Evolutionary conservation across 306 rosid genomes (phyloP).

Genomic region (Sesbania bispinosa): DNA sequence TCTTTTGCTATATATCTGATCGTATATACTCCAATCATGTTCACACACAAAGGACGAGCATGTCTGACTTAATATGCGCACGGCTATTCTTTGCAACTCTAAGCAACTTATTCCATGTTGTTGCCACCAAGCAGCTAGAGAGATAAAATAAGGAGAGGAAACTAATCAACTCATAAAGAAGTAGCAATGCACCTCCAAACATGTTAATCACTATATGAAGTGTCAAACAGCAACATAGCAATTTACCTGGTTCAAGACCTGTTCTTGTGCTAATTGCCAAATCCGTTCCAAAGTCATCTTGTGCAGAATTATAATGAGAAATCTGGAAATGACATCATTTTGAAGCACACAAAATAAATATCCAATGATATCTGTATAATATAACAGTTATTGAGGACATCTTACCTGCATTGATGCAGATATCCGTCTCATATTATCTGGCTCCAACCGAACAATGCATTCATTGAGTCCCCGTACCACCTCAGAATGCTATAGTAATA

Average conservation of each 20-base stretch:
- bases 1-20: slow-evolving; percentile 59
- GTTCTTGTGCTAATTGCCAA: slow-evolving; percentile 95
- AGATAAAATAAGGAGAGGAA: slow-evolving; percentile 18
- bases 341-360: slow-evolving; percentile 5
- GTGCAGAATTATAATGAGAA: slow-evolving; percentile 75
- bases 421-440: slow-evolving; percentile 68
- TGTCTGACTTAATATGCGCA: slow-evolving; percentile 88
- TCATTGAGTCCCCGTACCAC: slow-evolving; percentile 85
- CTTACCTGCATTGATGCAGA: slow-evolving; percentile 88
- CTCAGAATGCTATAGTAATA: slow-evolving; percentile 67
- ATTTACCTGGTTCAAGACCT: slow-evolving; percentile 86
- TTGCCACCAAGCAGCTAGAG: slow-evolving; percentile 98
- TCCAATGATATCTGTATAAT: neutral
- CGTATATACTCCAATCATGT: slow-evolving; percentile 74
- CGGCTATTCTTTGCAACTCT: slow-evolving; percentile 87
- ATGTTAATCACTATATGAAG: slow-evolving; percentile 1
- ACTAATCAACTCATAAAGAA: slow-evolving; percentile 1
- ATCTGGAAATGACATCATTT: slow-evolving; percentile 50
- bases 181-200: neutral
- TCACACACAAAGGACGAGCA: slow-evolving; percentile 78
- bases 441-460: slow-evolving; percentile 83
- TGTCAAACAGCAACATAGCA: neutral
- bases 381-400: slow-evolving; percentile 15
- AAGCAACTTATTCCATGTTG: slow-evolving; percentile 97
- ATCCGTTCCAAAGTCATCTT: slow-evolving; percentile 94